phyloP scores from a whole-genome alignment of 192 early-diverging fungal species.

The Entrophospora sp. region DNA sequence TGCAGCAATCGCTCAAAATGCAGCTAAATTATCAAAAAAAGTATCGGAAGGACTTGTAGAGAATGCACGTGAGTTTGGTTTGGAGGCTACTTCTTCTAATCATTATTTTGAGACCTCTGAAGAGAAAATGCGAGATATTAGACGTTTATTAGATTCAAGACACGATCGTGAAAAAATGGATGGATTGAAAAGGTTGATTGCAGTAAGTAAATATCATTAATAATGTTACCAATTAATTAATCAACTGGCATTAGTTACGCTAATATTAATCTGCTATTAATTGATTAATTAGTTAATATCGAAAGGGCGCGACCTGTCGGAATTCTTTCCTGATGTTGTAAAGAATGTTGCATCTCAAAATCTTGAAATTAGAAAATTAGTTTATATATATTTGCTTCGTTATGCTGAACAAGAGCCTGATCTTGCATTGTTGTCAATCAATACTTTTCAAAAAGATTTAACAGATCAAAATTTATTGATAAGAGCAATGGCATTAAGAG shows the following conservation, averaged over 20 bases:
- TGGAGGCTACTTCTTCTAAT: constrained; percentile 54
- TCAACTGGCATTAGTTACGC: no score
- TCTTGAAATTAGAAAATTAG: constrained; percentile 85
- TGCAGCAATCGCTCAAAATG: constrained; percentile 36
- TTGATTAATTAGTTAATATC: constrained; percentile 86
- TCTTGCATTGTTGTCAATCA: constrained; percentile 88
- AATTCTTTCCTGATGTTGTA: constrained; percentile 90
- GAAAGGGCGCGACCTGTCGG: constrained; percentile 82
- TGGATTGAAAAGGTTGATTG: constrained; percentile 85
- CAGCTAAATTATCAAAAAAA: constrained; percentile 70
- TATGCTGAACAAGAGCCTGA: constrained; percentile 98
- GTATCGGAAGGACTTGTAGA: constrained; percentile 81
- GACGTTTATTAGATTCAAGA: constrained; percentile 66
- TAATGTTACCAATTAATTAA: no score
- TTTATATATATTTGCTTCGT: constrained; percentile 91
- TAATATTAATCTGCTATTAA: no score
- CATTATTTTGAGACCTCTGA: constrained; percentile 90
- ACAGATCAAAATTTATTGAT: constrained; percentile 89
- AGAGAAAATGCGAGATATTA: constrained; percentile 69
- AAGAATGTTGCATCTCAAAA: constrained; percentile 92
- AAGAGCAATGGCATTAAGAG: constrained; percentile 89
- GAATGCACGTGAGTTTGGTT: constrained; percentile 78
- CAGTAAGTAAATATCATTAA: no score
- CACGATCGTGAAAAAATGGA: constrained; percentile 89
- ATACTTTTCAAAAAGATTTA: constrained; percentile 97